Evolutionary conservation across 1,284 basidiomycete species (phyloP).

Genomic region (Ustilago hordei): DNA sequence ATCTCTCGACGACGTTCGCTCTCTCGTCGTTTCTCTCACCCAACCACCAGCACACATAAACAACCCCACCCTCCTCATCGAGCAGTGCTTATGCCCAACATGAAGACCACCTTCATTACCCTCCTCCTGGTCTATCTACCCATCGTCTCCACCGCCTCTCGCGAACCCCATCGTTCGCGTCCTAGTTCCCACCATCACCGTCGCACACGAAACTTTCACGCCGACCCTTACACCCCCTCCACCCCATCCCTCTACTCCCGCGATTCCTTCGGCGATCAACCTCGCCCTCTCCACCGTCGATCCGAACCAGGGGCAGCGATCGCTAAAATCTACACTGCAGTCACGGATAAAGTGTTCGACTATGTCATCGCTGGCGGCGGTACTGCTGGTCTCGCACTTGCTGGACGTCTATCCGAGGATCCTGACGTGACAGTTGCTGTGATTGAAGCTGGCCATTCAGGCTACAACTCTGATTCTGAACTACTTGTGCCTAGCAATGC

Average conservation of each 20-base stretch:
- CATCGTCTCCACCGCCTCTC: conserved; percentile 31
- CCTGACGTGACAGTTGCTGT: conserved; percentile 75
- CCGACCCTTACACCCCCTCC: conserved; percentile 20
- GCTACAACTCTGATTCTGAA: conserved; percentile 40
- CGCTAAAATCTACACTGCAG: conserved; percentile 34
- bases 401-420: conserved; percentile 82
- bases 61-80: neutral
- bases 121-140: conserved; percentile 36
- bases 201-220: conserved; percentile 14
- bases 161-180: conserved; percentile 18
- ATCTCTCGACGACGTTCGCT: conserved; percentile 10
- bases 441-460: conserved; percentile 74
- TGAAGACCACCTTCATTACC: conserved; percentile 41
- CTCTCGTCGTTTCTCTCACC: neutral
- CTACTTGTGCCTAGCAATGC: conserved; percentile 41
- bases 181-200: conserved; percentile 20
- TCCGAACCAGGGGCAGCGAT: conserved; percentile 35
- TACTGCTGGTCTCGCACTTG: conserved; percentile 89
- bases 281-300: conserved; percentile 16
- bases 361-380: conserved; percentile 94
- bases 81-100: conserved; percentile 1
- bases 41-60: neutral
- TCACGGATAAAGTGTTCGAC: conserved; percentile 70
- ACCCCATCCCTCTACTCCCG: conserved; percentile 15
- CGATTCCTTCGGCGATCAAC: conserved; percentile 17